Conservation (phyloP, 2,329 filamentous ascomycete genomes). For the Beauveria asiatica region DNA sequence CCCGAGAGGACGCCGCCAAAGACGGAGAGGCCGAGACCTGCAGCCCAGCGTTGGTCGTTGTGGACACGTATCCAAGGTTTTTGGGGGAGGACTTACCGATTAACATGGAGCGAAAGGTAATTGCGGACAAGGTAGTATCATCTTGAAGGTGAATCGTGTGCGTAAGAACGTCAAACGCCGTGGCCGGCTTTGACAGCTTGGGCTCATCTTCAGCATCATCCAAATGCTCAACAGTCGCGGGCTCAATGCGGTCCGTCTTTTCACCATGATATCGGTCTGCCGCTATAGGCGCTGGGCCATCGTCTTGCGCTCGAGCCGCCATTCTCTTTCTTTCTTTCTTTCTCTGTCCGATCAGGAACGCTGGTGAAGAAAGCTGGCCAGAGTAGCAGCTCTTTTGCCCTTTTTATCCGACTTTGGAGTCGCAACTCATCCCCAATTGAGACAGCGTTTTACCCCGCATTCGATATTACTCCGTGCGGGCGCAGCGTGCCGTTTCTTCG, state of each 20-base stretch:
- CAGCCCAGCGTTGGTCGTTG: neutral
- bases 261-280: neutral
- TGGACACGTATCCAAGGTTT: neutral
- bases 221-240: neutral
- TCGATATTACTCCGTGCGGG: neutral
- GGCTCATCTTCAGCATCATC: conserved; percentile 1
- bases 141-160: conserved; percentile 9
- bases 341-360: neutral
- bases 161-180: conserved; percentile 3
- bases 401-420: neutral
- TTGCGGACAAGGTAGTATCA: neutral
- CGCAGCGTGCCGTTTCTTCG: neutral
- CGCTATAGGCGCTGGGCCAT: neutral
- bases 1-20: conserved; percentile 5
- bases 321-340: too few relatives aligned
- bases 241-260: neutral
- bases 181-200: conserved; percentile 6
- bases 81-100: neutral
- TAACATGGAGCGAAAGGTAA: conserved; percentile 1
- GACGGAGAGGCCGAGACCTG: conserved; percentile 5
- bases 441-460: neutral
- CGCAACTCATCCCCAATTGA: neutral
- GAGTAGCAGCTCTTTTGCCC: neutral
- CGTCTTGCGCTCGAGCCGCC: neutral
- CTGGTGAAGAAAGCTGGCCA: neutral